These are phyloP conservation scores for Colletotrichum sp. DNA, from an alignment of 2,329 filamentous ascomycete species.

Conservation along the genomic window DNA sequence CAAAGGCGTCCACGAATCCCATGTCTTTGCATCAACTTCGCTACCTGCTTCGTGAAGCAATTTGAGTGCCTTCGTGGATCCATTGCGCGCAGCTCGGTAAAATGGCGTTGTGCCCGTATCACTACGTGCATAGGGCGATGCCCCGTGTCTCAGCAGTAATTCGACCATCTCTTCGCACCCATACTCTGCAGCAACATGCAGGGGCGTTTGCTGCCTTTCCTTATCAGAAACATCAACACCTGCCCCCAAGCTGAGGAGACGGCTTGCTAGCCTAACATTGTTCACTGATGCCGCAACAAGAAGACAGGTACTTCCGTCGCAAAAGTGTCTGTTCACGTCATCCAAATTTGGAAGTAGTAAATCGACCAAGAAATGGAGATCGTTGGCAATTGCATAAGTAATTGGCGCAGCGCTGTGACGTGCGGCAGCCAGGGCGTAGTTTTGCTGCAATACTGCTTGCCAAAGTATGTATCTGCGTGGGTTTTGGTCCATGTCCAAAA, in stretches of 20 bases:
- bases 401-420: fast-evolving
- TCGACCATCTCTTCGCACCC: neutral
- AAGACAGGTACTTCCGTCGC: neutral
- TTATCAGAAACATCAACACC: neutral
- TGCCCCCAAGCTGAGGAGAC: fast-evolving
- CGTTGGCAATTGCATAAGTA: fast-evolving
- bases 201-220: neutral
- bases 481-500: neutral
- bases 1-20: conserved; percentile 12
- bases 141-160: fast-evolving
- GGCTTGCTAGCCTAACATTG: fast-evolving
- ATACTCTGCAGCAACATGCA: fast-evolving
- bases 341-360: fast-evolving
- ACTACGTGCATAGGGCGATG: neutral
- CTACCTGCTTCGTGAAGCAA: fast-evolving
- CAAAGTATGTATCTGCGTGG: fast-evolving
- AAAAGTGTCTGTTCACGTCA: fast-evolving
- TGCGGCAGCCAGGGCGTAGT: neutral
- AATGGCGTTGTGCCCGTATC: neutral
- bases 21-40: conserved; percentile 22
- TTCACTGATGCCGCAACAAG: fast-evolving
- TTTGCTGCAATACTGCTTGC: neutral
- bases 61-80: fast-evolving
- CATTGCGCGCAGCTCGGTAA: neutral
- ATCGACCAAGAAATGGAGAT: neutral